Evolutionary conservation across 2,329 filamentous ascomycete genomes (phyloP).

Genomic region (Clathrospora elynae): DNA sequence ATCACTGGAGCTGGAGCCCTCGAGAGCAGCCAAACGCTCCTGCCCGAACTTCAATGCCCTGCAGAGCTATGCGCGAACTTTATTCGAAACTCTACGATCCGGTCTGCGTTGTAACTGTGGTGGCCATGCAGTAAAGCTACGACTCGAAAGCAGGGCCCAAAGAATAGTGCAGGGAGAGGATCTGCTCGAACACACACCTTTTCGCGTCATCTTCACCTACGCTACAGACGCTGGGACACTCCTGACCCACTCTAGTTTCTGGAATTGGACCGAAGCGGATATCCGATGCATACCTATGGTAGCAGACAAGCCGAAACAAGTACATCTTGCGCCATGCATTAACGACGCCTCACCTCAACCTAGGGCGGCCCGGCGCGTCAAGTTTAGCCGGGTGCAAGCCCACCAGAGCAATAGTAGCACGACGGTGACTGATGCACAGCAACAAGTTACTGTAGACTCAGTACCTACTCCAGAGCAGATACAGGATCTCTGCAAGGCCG

Average conservation of each 20-base stretch:
- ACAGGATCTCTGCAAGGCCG: conserved; percentile 22
- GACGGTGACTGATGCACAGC: conserved; percentile 1
- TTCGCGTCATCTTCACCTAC: conserved; percentile 25
- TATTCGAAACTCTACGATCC: conserved; percentile 22
- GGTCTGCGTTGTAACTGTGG: conserved; percentile 26
- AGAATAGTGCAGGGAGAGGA: conserved; percentile 13
- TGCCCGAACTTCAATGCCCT: conserved; percentile 31
- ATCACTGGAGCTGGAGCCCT: conserved; percentile 24
- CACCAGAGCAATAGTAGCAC: neutral
- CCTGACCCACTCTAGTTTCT: neutral
- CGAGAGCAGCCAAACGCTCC: conserved; percentile 2
- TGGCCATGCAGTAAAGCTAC: conserved; percentile 31
- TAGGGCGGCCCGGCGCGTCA: no score
- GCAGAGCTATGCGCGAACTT: conserved; percentile 18
- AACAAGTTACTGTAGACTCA: neutral
- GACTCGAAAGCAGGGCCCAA: conserved; percentile 18
- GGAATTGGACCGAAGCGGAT: conserved; percentile 22
- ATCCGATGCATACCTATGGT: conserved; percentile 14
- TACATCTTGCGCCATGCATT: no score
- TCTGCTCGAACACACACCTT: conserved; percentile 13
- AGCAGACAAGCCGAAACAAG: no score
- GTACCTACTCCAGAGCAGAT: conserved; percentile 11
- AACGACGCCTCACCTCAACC: no score
- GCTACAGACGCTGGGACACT: neutral
- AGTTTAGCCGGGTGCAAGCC: conserved; percentile 11